Conservation (phyloP, 768 basidiomycete species). For the Lactarius indigo region DNA sequence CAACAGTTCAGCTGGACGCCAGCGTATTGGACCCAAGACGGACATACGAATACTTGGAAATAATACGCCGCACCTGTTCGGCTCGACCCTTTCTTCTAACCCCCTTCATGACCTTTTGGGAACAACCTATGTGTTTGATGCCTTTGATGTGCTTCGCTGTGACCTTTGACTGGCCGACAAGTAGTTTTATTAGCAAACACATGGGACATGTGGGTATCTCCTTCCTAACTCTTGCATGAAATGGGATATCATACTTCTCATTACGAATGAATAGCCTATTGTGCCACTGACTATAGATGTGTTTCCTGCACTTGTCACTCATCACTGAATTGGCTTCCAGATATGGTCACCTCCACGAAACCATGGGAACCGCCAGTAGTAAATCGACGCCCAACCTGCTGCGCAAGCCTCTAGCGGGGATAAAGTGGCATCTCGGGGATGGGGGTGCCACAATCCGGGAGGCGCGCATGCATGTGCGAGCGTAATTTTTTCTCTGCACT, state of each 20-base stretch:
- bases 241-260: background rate
- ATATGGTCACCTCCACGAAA: constrained; percentile 1
- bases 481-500: background rate
- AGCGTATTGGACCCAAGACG: background rate
- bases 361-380: constrained; percentile 14
- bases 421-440: background rate
- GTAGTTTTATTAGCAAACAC: background rate
- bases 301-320: background rate
- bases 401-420: background rate
- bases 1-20: background rate
- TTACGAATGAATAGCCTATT: background rate
- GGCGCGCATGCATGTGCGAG: background rate
- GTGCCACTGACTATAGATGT: background rate
- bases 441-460: background rate
- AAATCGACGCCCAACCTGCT: background rate
- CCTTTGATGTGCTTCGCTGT: background rate
- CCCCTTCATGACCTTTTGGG: background rate
- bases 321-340: background rate
- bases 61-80: background rate
- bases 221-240: background rate
- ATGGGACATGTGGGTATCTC: background rate
- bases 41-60: constrained; percentile 4
- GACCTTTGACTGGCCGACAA: background rate
- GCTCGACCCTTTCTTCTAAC: background rate
- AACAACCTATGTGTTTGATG: background rate